Base-by-base conservation (phyloP, 1,284 basidiomycete species). In the Puccinia horiana region DNA sequence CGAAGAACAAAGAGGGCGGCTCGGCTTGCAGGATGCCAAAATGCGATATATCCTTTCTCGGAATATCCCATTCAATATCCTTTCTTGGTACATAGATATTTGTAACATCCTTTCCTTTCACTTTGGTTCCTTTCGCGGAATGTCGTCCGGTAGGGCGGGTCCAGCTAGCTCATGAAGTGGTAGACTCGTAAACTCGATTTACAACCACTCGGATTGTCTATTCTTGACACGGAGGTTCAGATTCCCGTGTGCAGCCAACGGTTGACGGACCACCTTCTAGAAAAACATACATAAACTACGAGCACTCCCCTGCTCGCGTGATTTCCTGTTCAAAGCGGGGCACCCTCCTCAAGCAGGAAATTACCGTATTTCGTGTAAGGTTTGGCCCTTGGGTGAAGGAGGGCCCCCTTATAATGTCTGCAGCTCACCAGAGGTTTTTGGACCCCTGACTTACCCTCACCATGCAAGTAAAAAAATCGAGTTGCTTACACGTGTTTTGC, bases 81-180 rank as follows among this genome's bases (percentile, higher is more conserved):
- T 63, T 63, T 63, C 32, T 63, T 18, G 61, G 61, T 14, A 63
- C 37, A 18, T 8, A 54, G 1, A 14, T 1, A 54, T n/a, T n/a
- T n/a, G n/a, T 54, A 54, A 23, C 52, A 54, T 54, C 52, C 52
- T 54, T 54, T 47, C 18, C 44, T 58, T 26, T 29, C n/a, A 11
- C 26, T 58, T 29, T 63, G 61, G 32, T 63, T 63, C 61, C 61
- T 63, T 63, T 63, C 61, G 35, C 23, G 61, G 61, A 63, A 63
- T 63, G 37, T 63, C 61, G 32, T 37, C 61, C 32, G 61, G 32
- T 63, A 6, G 44, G 56, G 56, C n/a, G 56, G 23, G n/a, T 6
- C 56, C 61, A 63, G 32, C 14, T 63, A 0, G 11, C 61, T 63
- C 32, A 14, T 54, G 52, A 14, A 23, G 16, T 54, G 5, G 52